Evolutionary conservation across 2,329 filamentous ascomycete species (phyloP).

Genomic region (Phaeosphaeria sp.): DNA sequence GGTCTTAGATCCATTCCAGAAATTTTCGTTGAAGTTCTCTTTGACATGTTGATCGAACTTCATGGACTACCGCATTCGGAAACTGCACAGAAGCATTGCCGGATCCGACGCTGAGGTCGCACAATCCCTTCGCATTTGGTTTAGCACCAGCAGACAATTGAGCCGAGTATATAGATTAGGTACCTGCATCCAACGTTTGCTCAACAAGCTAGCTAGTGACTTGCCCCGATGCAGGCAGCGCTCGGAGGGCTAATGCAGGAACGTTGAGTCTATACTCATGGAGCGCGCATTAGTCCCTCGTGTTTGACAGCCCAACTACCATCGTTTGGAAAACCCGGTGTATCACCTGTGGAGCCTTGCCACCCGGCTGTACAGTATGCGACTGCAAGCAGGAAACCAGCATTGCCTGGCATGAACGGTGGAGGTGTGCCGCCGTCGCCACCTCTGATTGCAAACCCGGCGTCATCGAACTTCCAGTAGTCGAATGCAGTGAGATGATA

Average conservation of each 20-base stretch:
- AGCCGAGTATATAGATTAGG: neutral
- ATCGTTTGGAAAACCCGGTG: constrained; percentile 30
- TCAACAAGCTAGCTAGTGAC: neutral
- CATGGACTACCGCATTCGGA: constrained; percentile 11
- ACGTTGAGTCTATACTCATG: constrained; percentile 5
- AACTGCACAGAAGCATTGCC: neutral
- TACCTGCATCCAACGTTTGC: neutral
- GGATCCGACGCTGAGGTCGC: neutral
- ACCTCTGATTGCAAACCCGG: constrained; percentile 57
- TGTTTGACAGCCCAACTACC: constrained; percentile 29
- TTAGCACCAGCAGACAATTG: constrained; percentile 1
- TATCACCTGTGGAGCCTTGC: constrained; percentile 52
- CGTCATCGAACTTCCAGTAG: constrained; percentile 62
- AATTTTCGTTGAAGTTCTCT: neutral
- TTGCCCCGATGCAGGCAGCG: neutral
- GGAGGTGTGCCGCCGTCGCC: constrained; percentile 62
- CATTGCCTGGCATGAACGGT: constrained; percentile 63
- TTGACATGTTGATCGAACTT: neutral
- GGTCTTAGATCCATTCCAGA: constrained; percentile 1
- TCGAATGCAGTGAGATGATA: constrained; percentile 56
- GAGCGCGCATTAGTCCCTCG: constrained; percentile 28
- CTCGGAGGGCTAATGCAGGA: neutral
- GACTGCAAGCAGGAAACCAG: constrained; percentile 57
- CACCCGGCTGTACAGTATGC: constrained; percentile 64
- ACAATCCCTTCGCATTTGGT: neutral